Evolutionary conservation across 2,329 filamentous ascomycete genomes (phyloP).

Genomic region (Pseudofabraea citricarpa): DNA sequence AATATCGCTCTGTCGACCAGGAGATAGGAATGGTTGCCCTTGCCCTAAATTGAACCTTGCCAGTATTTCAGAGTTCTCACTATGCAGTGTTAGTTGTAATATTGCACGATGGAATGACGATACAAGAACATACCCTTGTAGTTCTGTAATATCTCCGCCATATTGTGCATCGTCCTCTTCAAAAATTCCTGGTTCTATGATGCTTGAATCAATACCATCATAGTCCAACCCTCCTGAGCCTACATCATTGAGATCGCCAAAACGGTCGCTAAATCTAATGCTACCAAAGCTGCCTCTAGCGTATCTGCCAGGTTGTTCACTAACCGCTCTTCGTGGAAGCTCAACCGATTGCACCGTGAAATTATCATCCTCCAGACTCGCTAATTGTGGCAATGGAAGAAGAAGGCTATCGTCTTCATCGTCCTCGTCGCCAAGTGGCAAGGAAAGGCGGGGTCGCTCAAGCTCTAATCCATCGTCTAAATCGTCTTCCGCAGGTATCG

Average conservation of each 20-base stretch:
- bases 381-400: constrained; percentile 49
- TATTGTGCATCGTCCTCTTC: constrained; percentile 15
- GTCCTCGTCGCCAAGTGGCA: constrained; percentile 47
- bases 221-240: constrained; percentile 10
- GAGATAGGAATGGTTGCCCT: constrained; percentile 13
- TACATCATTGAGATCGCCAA: constrained; percentile 25
- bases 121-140: constrained; percentile 12
- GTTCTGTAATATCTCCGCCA: constrained; percentile 9
- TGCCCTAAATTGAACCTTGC: constrained; percentile 11
- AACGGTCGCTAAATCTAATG: constrained; percentile 49
- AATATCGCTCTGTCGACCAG: constrained; percentile 24
- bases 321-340: constrained; percentile 47
- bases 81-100: constrained; percentile 8
- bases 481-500: constrained; percentile 24
- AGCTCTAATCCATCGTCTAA: constrained; percentile 38
- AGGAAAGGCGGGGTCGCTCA: constrained; percentile 48
- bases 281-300: constrained; percentile 46
- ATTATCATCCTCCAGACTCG: constrained; percentile 51
- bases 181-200: constrained; percentile 16
- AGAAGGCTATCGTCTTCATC: constrained; percentile 38
- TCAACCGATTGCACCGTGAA: constrained; percentile 56
- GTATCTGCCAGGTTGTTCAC: constrained; percentile 41
- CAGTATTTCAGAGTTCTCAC: constrained; percentile 19
- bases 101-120: not conserved
- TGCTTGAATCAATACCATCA: constrained; percentile 23